Conservation (phyloP, 2,329 filamentous ascomycete genomes). For the Monosporascus cannonballus region DNA sequence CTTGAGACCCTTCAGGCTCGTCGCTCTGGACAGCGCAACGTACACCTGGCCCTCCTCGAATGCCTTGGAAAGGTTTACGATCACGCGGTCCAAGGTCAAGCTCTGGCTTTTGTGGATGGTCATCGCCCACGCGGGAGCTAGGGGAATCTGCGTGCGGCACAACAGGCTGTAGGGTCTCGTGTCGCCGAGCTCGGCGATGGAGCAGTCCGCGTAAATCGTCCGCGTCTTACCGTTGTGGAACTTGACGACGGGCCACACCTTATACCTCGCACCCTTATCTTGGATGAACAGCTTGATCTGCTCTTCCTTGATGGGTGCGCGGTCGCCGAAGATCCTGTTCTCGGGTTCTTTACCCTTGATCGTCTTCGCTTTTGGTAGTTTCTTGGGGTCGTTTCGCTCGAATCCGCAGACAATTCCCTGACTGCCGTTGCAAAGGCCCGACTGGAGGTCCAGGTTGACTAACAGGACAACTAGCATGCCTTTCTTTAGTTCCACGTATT, state of each 20-base stretch:
- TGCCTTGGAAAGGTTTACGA: slow-evolving; percentile 43
- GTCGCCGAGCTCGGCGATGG: slow-evolving; percentile 39
- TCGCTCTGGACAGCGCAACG: slow-evolving; percentile 55
- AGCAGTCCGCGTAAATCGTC: slow-evolving; percentile 46
- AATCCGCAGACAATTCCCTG: slow-evolving; percentile 41
- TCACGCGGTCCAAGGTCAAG: slow-evolving; percentile 53
- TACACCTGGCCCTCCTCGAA: slow-evolving; percentile 57
- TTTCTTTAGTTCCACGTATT: slow-evolving; percentile 37
- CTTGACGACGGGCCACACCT: slow-evolving; percentile 43
- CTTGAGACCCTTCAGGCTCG: slow-evolving; percentile 41
- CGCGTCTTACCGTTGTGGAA: slow-evolving; percentile 42
- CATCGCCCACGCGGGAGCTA: slow-evolving; percentile 55
- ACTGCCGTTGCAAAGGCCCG: slow-evolving; percentile 40
- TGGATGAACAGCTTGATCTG: slow-evolving; percentile 34
- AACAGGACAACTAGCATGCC: slow-evolving; percentile 48
- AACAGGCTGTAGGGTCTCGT: slow-evolving; percentile 40
- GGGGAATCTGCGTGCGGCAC: slow-evolving; percentile 54
- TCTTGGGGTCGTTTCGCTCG: slow-evolving; percentile 24
- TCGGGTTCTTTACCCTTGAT: slow-evolving; percentile 8
- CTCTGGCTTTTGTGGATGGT: slow-evolving; percentile 60
- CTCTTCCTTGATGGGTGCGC: slow-evolving; percentile 28
- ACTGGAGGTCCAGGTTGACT: slow-evolving; percentile 37
- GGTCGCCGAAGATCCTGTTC: slow-evolving; percentile 27
- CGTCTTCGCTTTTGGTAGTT: slow-evolving; percentile 20
- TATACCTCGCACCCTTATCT: slow-evolving; percentile 18